These are phyloP conservation scores for Phytophthora cajani DNA, from an alignment of 352 stramenopile species.

Conservation along the genomic window DNA sequence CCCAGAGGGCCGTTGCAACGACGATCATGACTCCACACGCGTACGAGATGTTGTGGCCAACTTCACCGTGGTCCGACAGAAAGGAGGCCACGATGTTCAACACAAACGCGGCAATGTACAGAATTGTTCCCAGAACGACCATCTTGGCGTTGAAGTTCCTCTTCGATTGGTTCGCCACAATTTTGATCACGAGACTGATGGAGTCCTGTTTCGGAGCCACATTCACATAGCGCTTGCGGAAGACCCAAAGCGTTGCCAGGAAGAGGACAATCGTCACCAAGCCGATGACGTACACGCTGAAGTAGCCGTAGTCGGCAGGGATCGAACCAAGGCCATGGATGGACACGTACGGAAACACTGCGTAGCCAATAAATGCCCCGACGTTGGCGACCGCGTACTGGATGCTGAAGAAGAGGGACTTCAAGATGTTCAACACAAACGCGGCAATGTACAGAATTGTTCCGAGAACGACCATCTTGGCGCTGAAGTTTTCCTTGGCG, in stretches of 20 bases:
- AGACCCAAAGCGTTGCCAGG: neutral
- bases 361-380: neutral
- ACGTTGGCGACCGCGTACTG: neutral
- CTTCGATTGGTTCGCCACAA: too few relatives aligned
- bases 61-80: too few relatives aligned
- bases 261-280: neutral
- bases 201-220: neutral
- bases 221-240: neutral
- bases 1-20: too few relatives aligned
- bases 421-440: neutral
- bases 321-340: neutral
- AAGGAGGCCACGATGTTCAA: too few relatives aligned
- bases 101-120: too few relatives aligned
- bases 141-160: too few relatives aligned
- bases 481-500: too few relatives aligned
- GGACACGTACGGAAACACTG: neutral
- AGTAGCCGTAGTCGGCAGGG: neutral
- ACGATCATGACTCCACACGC: too few relatives aligned
- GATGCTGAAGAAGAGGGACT: conserved; percentile 4
- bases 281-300: neutral
- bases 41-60: too few relatives aligned
- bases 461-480: too few relatives aligned
- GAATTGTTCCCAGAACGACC: too few relatives aligned
- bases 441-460: too few relatives aligned
- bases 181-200: neutral